A percentile compares a stretch with the other conserved stretches of the same genome.
phyloP scores from a whole-genome alignment of 2,329 filamentous ascomycete genomes.

The Dactylellina sp. region DNA sequence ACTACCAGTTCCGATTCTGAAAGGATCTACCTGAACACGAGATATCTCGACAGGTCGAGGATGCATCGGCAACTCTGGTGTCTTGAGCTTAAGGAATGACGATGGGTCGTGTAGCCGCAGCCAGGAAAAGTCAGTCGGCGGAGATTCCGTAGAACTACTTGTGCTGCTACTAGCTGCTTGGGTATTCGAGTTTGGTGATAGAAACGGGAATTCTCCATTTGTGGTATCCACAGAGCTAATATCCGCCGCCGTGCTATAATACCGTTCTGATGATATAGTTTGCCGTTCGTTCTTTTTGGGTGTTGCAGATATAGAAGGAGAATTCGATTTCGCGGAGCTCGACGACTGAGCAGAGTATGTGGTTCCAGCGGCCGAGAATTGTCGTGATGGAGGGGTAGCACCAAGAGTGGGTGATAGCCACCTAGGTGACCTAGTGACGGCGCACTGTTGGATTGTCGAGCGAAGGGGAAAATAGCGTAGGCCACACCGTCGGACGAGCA shows the following conservation, averaged over 20 bases:
- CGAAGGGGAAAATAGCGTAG: slow-evolving; percentile 49
- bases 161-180: background rate
- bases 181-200: background rate
- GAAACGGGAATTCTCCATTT: slow-evolving; percentile 34
- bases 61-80: slow-evolving; percentile 48
- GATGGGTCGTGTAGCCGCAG: slow-evolving; percentile 46
- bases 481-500: slow-evolving; percentile 52
- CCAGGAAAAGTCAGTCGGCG: slow-evolving; percentile 52
- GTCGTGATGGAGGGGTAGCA: slow-evolving; percentile 24
- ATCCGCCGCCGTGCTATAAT: slow-evolving; percentile 46
- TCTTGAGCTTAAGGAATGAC: slow-evolving; percentile 42
- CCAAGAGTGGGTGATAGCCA: slow-evolving; percentile 17
- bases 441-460: slow-evolving; percentile 47
- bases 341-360: slow-evolving; percentile 22
- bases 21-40: slow-evolving; percentile 32
- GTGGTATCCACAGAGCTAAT: slow-evolving; percentile 20
- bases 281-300: slow-evolving; percentile 34
- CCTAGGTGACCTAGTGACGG: slow-evolving; percentile 31
- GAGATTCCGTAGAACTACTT: slow-evolving; percentile 2
- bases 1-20: slow-evolving; percentile 46
- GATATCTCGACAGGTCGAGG: slow-evolving; percentile 34
- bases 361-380: slow-evolving; percentile 33
- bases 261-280: slow-evolving; percentile 31
- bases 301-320: slow-evolving; percentile 4
- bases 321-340: background rate